These are phyloP conservation scores for Amaranthus cruentus DNA, from an alignment of 148 eudicot genomes.

Conservation along the genomic window DNA sequence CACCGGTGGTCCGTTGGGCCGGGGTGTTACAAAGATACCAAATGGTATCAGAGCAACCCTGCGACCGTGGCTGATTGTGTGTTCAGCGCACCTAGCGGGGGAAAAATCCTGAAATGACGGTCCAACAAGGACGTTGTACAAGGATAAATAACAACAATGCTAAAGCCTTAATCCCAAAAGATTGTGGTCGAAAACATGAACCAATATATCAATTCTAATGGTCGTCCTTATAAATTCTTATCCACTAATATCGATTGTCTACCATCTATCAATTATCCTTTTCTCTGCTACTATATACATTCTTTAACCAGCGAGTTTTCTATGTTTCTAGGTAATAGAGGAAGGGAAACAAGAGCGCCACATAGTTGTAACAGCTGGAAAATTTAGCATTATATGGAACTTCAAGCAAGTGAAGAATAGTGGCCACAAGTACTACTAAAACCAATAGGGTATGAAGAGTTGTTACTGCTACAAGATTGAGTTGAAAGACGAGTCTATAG, in stretches of 20 bases:
- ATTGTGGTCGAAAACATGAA: too few species aligned
- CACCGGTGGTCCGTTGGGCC: background rate
- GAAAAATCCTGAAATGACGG: background rate
- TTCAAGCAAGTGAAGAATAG: conserved; percentile 96
- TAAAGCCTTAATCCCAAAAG: too few species aligned
- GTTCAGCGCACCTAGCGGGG: background rate
- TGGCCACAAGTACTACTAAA: conserved; percentile 69
- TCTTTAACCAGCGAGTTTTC: background rate
- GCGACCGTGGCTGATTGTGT: too few species aligned
- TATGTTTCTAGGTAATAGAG: conserved; percentile 69
- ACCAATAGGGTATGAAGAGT: conserved; percentile 88
- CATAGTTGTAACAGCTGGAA: conserved; percentile 80
- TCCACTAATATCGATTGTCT: too few species aligned
- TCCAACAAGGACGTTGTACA: background rate
- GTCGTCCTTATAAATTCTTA: too few species aligned
- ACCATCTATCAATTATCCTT: background rate
- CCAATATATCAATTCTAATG: too few species aligned
- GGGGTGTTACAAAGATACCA: too few species aligned
- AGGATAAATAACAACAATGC: background rate
- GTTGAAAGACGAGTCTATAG: conserved; percentile 75
- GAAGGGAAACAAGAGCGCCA: conserved; percentile 90
- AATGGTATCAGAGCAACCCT: too few species aligned
- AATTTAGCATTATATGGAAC: conserved; percentile 90
- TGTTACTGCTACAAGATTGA: conserved; percentile 91
- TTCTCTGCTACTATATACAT: background rate